Conservation (phyloP, 1,284 basidiomycete species). For the Athelia psychrophila region DNA sequence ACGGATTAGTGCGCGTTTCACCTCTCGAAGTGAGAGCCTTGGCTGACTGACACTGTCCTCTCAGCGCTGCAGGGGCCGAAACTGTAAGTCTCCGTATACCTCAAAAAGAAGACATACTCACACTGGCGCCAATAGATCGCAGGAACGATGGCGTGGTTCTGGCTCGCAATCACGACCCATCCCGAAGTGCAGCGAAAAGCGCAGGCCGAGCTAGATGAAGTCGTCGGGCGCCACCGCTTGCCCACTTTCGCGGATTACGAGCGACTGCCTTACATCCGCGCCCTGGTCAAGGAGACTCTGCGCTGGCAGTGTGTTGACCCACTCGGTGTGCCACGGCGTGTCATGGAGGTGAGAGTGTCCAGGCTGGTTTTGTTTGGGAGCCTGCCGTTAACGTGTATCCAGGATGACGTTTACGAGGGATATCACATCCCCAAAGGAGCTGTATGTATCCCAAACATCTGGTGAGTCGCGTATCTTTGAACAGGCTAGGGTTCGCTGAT, state of each 20-base stretch:
- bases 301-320: slow-evolving; percentile 22
- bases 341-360: not conserved
- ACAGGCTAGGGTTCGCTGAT: too few species aligned
- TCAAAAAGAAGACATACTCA: not conserved
- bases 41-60: too few species aligned
- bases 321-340: slow-evolving; percentile 9
- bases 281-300: slow-evolving; percentile 22
- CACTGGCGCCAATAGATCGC: not conserved
- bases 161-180: slow-evolving; percentile 21
- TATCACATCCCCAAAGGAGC: slow-evolving; percentile 14
- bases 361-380: too few species aligned
- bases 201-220: slow-evolving; percentile 25
- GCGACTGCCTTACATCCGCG: slow-evolving; percentile 22
- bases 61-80: not conserved
- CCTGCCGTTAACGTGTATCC: not conserved
- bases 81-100: not conserved
- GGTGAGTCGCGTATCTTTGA: slow-evolving; percentile 15
- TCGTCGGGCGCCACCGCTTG: slow-evolving; percentile 23
- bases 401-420: slow-evolving; percentile 12
- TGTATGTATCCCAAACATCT: slow-evolving; percentile 27
- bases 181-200: slow-evolving; percentile 16
- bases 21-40: too few species aligned
- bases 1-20: slow-evolving; percentile 12
- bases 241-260: slow-evolving; percentile 26
- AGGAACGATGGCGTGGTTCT: slow-evolving; percentile 13